Conservation (phyloP, 129 eudicot genomes). For the Flaveria brownii region DNA sequence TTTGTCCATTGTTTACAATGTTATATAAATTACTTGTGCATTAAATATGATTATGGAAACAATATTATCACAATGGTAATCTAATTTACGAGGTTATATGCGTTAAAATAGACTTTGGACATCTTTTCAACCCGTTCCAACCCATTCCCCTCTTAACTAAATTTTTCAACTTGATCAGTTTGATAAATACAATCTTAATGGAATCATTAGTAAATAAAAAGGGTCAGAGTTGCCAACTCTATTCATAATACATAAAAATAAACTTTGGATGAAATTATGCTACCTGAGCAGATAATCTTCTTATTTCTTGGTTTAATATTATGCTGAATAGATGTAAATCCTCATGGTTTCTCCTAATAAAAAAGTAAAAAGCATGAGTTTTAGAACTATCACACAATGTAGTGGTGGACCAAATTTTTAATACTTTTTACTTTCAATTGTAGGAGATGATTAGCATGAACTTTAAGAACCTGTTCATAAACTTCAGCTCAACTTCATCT, state of each 20-base stretch:
- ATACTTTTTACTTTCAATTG: neutral
- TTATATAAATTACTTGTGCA: neutral
- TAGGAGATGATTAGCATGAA: neutral
- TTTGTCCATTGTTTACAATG: neutral
- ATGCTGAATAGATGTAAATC: slow-evolving; percentile 75
- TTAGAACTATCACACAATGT: slow-evolving; percentile 5
- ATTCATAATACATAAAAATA: neutral
- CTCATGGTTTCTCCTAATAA: slow-evolving; percentile 82
- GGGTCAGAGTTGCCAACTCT: neutral
- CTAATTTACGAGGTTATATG: neutral
- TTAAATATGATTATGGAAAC: neutral
- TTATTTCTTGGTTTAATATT: slow-evolving; percentile 85
- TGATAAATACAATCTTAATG: neutral
- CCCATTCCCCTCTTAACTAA: neutral
- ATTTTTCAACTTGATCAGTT: neutral
- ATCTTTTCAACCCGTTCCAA: neutral
- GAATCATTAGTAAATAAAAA: neutral
- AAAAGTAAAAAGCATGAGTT: neutral
- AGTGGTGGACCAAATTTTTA: neutral
- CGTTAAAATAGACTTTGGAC: neutral
- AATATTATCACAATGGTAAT: neutral
- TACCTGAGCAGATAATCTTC: slow-evolving; percentile 87
- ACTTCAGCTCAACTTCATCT: slow-evolving; percentile 94
- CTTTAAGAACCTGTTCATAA: slow-evolving; percentile 71
- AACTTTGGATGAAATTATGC: slow-evolving; percentile 8